Base-by-base conservation (phyloP, 148 eudicot genomes). In the Drosera capensis region DNA sequence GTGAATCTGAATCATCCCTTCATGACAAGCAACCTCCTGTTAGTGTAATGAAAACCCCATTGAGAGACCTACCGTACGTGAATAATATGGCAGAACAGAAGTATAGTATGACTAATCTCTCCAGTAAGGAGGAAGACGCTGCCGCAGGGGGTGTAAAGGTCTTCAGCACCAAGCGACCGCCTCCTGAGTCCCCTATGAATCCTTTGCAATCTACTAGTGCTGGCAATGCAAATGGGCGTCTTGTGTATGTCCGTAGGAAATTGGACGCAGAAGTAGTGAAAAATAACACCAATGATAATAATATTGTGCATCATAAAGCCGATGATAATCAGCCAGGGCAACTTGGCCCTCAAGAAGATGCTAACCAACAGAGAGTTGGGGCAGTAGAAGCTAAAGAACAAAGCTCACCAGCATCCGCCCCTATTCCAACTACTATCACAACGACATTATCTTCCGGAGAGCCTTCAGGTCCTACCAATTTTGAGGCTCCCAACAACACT, bases 181-280 rank as follows among this genome's bases (percentile, higher is more conserved):
- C 43, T 23, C 43, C 71, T 9, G 80, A 73, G 22, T 51, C 62
- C 29, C 59, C 59, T 22, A 51, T 46, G 50, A 60, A 49, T 37
- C 41, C 57, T 24, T 30, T 58, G 30, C 67, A 54, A 51, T 64
- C 76, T 45, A 55, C 73, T 20, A 47, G 62, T 25, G 51, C 39
- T 46, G 72, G 49, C 60, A 59, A 71, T 53, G 71, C 68, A 26
- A 75, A 55, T 55, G 74, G 82, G 29, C 83, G 69, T 72, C 82
- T 81, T 40, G 96, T 86, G 21, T 86, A 86, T 67, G 84, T 81
- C 24, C 80, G 96, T 40, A 63, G 96, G 57, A 81, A 71, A 57
- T 54, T 78, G 41, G 96, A 86, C 57, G 35, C 55, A 21, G 95
- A 86, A 56, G 34, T 40, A 46, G 67, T 58, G 45, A 86, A 80